Evolutionary conservation across 192 early-diverging fungal species (phyloP).

Genomic region (Helicostylum pulchrum): DNA sequence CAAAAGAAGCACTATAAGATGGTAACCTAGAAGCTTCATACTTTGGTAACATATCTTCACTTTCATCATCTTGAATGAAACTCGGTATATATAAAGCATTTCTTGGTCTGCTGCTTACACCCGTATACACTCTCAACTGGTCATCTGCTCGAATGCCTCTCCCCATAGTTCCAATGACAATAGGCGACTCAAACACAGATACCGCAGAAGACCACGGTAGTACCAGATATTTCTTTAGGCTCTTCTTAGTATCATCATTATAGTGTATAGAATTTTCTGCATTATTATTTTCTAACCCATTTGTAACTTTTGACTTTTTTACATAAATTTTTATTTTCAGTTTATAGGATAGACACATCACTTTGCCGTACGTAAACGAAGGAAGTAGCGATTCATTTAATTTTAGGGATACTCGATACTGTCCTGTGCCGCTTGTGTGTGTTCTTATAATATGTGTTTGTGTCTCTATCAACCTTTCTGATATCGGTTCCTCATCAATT

Average conservation of each 20-base stretch:
- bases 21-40: conserved; percentile 5
- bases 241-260: background rate
- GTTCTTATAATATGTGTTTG: background rate
- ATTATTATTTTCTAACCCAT: no score
- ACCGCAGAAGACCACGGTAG: background rate
- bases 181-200: background rate
- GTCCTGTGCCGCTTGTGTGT: background rate
- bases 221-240: conserved; percentile 1
- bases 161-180: conserved; percentile 8
- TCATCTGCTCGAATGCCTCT: conserved; percentile 1
- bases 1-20: background rate
- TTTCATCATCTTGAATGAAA: conserved; percentile 1
- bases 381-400: background rate
- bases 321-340: background rate
- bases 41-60: conserved; percentile 1
- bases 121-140: background rate
- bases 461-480: background rate
- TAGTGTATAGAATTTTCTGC: background rate
- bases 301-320: conserved; percentile 1
- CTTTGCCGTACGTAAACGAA: background rate
- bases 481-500: background rate
- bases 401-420: background rate
- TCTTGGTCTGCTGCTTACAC: background rate
- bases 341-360: conserved; percentile 6
- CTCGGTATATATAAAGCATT: background rate